phyloP scores from a whole-genome alignment of 176 grass and related monocot species.

The Raddia distichophylla region DNA sequence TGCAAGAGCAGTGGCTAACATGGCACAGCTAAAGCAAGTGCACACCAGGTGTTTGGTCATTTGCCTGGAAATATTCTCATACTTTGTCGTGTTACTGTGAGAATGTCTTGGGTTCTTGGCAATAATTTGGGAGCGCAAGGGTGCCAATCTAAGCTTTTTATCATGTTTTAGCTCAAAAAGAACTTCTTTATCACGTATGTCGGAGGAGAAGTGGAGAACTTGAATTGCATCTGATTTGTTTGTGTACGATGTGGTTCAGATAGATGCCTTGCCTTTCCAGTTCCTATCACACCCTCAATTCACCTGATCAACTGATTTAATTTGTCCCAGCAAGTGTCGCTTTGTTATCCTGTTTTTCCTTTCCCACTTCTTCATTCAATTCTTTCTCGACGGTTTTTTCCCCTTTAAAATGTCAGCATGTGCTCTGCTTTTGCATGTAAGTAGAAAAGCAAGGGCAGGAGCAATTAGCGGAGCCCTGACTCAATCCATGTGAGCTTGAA shows the following conservation, averaged over 20 bases:
- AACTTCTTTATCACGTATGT: neutral
- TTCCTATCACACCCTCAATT: conserved; percentile 13
- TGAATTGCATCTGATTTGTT: conserved; percentile 13
- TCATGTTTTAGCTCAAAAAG: no score
- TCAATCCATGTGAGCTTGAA: conserved; percentile 56
- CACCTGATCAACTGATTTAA: conserved; percentile 18
- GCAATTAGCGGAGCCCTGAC: conserved; percentile 14
- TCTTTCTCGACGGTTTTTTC: neutral
- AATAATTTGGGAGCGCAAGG: neutral
- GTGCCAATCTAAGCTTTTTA: neutral
- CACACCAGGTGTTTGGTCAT: conserved; percentile 26
- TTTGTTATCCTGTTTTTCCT: neutral
- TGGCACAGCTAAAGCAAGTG: neutral
- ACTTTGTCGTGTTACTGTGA: neutral
- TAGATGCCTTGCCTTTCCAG: neutral
- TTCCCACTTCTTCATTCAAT: neutral
- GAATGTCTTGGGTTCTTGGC: neutral
- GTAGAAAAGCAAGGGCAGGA: neutral
- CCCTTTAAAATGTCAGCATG: no score
- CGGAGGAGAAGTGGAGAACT: conserved; percentile 27
- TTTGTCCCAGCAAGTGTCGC: conserved; percentile 16
- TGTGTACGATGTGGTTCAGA: neutral
- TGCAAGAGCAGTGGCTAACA: conserved; percentile 10
- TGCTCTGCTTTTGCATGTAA: no score
- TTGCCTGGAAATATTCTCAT: neutral